Evolutionary conservation across 495 filamentous ascomycete genomes (phyloP).

Genomic region (Tetracladium setigerum): DNA sequence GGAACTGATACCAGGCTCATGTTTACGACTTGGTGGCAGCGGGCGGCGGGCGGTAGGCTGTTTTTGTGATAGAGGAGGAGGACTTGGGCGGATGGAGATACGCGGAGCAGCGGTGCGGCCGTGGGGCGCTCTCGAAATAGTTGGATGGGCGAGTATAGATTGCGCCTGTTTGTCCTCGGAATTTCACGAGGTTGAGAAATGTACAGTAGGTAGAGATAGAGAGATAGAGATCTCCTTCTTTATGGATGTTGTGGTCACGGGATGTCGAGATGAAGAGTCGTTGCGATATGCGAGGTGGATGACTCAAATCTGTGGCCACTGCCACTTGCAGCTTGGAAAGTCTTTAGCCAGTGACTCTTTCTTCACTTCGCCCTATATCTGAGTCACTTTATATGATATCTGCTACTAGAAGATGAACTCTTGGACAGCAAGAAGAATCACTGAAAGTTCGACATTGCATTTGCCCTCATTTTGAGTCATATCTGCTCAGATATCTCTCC

Average conservation of each 20-base stretch:
- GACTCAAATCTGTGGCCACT: constrained; percentile 2
- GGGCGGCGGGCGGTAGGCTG: not conserved
- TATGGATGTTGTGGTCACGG: constrained; percentile 3
- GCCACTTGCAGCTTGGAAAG: not conserved
- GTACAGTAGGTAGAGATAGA: not conserved
- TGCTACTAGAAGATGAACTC: too few relatives aligned
- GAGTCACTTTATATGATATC: too few relatives aligned
- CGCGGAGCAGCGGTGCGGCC: not conserved
- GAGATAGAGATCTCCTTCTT: not conserved
- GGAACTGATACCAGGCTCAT: not conserved
- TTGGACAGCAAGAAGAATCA: too few relatives aligned
- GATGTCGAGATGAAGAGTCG: too few relatives aligned
- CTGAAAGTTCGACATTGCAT: too few relatives aligned
- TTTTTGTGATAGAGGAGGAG: not conserved
- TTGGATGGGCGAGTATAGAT: not conserved
- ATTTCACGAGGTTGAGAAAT: not conserved
- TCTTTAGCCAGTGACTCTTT: too few relatives aligned
- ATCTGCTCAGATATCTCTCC: too few relatives aligned
- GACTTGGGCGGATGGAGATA: not conserved
- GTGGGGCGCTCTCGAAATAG: too few relatives aligned
- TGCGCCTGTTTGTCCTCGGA: not conserved
- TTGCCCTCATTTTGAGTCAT: too few relatives aligned
- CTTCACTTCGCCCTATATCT: too few relatives aligned
- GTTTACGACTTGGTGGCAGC: not conserved
- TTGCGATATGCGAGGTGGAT: not conserved